Base-by-base conservation (phyloP, 768 basidiomycete species). In the Filobasidium floriforme region DNA sequence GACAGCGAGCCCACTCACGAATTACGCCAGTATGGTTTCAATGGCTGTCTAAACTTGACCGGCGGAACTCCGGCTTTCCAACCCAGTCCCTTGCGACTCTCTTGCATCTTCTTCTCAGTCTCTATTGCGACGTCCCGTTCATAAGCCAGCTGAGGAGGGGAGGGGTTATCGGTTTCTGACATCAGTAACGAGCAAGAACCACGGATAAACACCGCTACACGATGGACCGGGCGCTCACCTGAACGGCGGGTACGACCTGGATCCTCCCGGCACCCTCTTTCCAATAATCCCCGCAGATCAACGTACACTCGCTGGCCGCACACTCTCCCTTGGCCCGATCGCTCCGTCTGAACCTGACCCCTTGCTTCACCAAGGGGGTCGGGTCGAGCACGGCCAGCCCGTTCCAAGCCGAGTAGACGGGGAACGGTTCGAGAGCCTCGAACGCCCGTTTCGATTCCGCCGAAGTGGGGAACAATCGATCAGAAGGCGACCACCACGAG, bases 381-480 rank as follows among this genome's bases (percentile, higher is more conserved):
- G 78, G 72, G 59, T 71, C 69, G 37, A 79, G 61, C 28, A 77
- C 69, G 28, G 74, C 73, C 61, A 77, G 73, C 1, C 77, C 79
- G 70, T 80, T 79, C 74, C 75, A 80, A 28, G 73, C 74, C 28
- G 77, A 73, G 62, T 74, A 76, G 11, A 75, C 74, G 63, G 77
- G 77, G 68, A 73, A 73, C 7, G 77, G 75, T 46, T 71, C 32
- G 0, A 78, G 69, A 7, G 43, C 28, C 10, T 69, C 51, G 62
- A 70, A 78, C 15, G 61, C 60, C 18, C 49, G 59, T 18, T 61
- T 62, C 0, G 74, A 64, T 6, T 10, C 29, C 1, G 75, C 70
- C 0, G 72, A 72, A 14, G 64, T 73, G 12, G 65, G 61, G 66
- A 78, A 76, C 4, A 78, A 67, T n/a, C 71, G 60, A 54, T 66